Conservation (phyloP, 2,329 filamentous ascomycete genomes). For the Neophaeococcomyces aloes region DNA sequence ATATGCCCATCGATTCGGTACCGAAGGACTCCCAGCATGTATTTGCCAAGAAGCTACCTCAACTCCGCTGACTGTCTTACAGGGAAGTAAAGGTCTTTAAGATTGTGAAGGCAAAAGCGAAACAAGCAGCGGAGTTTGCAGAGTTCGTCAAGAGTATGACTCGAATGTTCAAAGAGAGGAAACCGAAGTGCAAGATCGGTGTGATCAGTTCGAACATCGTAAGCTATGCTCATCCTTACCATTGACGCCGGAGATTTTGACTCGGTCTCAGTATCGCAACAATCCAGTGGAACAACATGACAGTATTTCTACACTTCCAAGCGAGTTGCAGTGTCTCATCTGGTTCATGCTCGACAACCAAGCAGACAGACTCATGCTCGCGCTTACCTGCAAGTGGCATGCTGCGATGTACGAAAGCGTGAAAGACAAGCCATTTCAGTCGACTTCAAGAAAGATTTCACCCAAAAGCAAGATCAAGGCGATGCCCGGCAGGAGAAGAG, state of each 20-base stretch:
- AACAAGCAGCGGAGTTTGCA: neutral
- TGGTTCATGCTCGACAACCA: conserved; percentile 12
- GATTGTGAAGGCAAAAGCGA: neutral
- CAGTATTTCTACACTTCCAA: conserved; percentile 7
- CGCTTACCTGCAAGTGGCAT: conserved; percentile 17
- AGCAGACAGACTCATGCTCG: conserved; percentile 14
- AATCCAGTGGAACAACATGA: neutral
- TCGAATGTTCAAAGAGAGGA: neutral
- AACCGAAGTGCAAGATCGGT: neutral
- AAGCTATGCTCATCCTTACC: neutral
- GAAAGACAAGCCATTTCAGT: conserved; percentile 7
- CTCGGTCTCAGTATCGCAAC: neutral
- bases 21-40: neutral
- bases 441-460: neutral
- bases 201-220: conserved; percentile 4
- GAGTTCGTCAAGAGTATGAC: neutral
- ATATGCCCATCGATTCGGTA: conserved; percentile 3
- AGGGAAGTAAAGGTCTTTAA: neutral
- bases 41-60: neutral
- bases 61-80: neutral
- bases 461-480: neutral
- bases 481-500: neutral
- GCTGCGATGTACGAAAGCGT: conserved; percentile 12
- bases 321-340: conserved; percentile 12
- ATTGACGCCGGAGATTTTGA: neutral